Percentiles rank a stretch among this genome's conserved stretches.
Conservation (phyloP, 805 yeast species). For the Candida ficus region DNA sequence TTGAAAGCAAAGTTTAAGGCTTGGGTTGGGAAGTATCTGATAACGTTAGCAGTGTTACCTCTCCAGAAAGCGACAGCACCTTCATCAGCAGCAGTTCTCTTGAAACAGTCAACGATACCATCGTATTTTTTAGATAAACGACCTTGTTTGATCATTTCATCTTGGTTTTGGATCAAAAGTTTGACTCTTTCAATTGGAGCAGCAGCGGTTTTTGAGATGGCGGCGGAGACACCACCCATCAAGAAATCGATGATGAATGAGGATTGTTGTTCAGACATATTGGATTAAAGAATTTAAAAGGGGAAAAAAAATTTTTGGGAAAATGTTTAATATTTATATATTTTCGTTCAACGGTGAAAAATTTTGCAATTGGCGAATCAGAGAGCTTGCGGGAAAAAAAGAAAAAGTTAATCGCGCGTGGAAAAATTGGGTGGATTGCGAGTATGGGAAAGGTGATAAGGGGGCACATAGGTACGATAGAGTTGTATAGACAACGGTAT, state of each 20-base stretch:
- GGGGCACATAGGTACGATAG: too few relatives aligned
- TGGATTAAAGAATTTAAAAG: conserved; percentile 1
- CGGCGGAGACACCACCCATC: conserved; percentile 99
- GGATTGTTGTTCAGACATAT: conserved; percentile 33
- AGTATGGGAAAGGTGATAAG: too few relatives aligned
- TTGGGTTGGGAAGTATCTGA: conserved; percentile 99
- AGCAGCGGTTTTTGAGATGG: conserved; percentile 95
- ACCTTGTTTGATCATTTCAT: conserved; percentile 97
- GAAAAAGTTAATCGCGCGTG: neutral
- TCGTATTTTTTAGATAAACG: conserved; percentile 80
- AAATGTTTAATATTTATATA: too few relatives aligned
- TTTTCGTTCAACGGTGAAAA: conserved; percentile 1
- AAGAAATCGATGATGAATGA: conserved; percentile 62
- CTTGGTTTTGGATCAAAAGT: conserved; percentile 95
- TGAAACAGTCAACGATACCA: conserved; percentile 93
- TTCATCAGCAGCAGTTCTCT: conserved; percentile 89
- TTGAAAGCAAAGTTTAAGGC: conserved; percentile 98
- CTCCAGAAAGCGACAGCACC: conserved; percentile 95
- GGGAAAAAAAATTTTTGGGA: conserved; percentile 1
- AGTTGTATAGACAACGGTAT: too few relatives aligned
- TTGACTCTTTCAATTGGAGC: conserved; percentile 98
- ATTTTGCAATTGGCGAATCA: conserved; percentile 9
- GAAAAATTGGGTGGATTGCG: too few relatives aligned
- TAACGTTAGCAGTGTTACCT: conserved; percentile 99
- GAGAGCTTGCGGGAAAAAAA: too few relatives aligned